A percentile compares a stretch with the other conserved stretches of the same genome.
These are phyloP conservation scores for Pterocarpus macrocarpus DNA, from an alignment of 306 rosid genomes.

Conservation along the genomic window DNA sequence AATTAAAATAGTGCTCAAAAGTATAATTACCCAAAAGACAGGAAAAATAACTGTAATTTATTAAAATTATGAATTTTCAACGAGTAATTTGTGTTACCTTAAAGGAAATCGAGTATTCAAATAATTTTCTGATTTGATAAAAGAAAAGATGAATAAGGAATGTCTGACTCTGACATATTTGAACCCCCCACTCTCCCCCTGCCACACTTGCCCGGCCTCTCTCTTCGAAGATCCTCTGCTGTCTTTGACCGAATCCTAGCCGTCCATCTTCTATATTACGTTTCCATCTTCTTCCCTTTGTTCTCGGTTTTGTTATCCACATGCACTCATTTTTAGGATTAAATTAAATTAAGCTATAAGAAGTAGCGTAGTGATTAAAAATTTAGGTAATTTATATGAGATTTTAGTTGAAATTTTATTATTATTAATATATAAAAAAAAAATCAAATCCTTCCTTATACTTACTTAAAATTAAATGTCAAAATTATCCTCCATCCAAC, in stretches of 20 bases:
- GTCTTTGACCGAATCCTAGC: conserved; percentile 71
- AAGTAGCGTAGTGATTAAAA: too few relatives aligned
- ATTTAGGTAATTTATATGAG: too few relatives aligned
- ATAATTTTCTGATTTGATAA: not conserved
- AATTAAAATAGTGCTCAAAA: too few relatives aligned
- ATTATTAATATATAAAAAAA: too few relatives aligned
- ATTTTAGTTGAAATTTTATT: too few relatives aligned
- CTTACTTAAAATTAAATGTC: not conserved
- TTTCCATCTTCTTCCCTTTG: not conserved
- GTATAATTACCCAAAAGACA: too few relatives aligned
- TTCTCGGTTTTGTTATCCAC: not conserved
- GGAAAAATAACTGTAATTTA: too few relatives aligned
- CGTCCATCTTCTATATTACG: conserved; percentile 48
- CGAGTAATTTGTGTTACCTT: not conserved
- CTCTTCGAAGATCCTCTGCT: conserved; percentile 49
- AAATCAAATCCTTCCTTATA: not conserved
- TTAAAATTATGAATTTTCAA: too few relatives aligned
- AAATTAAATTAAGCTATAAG: too few relatives aligned
- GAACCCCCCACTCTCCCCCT: conserved; percentile 45
- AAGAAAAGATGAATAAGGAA: conserved; percentile 53
- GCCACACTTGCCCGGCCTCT: conserved; percentile 3
- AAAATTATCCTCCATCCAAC: conserved; percentile 8
- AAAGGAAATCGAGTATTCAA: not conserved
- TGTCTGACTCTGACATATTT: conserved; percentile 70
- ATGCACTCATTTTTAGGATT: not conserved